A percentile compares a stretch with the other conserved stretches of the same genome.
Evolutionary conservation across 129 eudicot genomes (phyloP).

Genomic region (Flaveria ramosissima): DNA sequence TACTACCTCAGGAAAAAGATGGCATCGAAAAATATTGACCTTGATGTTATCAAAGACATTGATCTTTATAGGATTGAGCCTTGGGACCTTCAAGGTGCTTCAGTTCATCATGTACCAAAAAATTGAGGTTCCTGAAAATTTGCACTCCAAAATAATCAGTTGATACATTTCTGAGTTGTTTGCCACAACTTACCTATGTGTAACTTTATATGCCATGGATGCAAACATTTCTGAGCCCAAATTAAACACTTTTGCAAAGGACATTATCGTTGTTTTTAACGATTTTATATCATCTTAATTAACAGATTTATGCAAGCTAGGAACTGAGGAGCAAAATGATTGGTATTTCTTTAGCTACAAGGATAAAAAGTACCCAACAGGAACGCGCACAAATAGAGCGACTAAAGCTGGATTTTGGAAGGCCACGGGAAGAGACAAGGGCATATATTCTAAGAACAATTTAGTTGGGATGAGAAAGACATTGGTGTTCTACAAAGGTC

Average conservation of each 20-base stretch:
- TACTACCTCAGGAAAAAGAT: constrained; percentile 82
- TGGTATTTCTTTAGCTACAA: constrained; percentile 96
- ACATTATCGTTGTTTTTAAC: neutral
- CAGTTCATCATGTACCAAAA: constrained; percentile 27
- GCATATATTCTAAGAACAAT: constrained; percentile 56
- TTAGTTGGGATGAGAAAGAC: constrained; percentile 92
- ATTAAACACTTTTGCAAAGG: neutral
- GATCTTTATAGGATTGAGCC: constrained; percentile 95
- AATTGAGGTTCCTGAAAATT: constrained; percentile 27
- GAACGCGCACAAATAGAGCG: constrained; percentile 89
- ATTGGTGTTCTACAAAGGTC: constrained; percentile 81
- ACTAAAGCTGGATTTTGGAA: constrained; percentile 92
- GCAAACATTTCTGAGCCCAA: constrained; percentile 32
- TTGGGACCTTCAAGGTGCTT: constrained; percentile 94
- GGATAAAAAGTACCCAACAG: constrained; percentile 91
- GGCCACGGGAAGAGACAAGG: constrained; percentile 93
- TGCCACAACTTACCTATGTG: constrained; percentile 30
- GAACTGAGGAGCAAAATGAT: constrained; percentile 78
- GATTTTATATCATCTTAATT: constrained; percentile 1
- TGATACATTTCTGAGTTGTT: constrained; percentile 42
- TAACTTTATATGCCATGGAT: constrained; percentile 18
- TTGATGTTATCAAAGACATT: constrained; percentile 82
- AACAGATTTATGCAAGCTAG: constrained; percentile 83
- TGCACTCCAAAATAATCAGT: constrained; percentile 26
- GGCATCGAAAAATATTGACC: constrained; percentile 74